Conservation (phyloP, 2,329 filamentous ascomycete genomes). For the Neonectria sp. region DNA sequence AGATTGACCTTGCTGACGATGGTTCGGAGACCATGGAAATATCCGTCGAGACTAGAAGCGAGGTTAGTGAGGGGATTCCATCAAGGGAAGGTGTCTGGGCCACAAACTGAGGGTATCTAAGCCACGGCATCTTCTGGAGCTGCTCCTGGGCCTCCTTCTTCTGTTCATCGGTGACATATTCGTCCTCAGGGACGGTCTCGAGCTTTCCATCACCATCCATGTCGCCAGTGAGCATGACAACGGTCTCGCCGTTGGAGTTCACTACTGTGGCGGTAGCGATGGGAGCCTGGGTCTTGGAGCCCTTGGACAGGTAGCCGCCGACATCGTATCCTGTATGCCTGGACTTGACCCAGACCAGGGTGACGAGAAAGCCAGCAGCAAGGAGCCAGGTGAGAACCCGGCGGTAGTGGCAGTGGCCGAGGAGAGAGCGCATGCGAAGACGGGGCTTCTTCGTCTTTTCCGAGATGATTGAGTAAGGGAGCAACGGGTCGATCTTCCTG, state of each 20-base stretch:
- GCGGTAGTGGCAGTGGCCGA: slow-evolving; percentile 68
- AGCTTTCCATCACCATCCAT: slow-evolving; percentile 48
- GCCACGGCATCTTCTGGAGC: slow-evolving; percentile 56
- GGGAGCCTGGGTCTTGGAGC: slow-evolving; percentile 42
- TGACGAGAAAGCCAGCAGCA: slow-evolving; percentile 58
- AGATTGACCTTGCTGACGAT: slow-evolving; percentile 76
- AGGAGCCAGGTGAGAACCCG: slow-evolving; percentile 67
- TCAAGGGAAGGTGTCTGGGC: neutral
- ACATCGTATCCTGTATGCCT: slow-evolving; percentile 46
- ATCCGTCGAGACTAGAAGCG: slow-evolving; percentile 78
- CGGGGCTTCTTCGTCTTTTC: slow-evolving; percentile 54
- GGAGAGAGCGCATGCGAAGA: slow-evolving; percentile 60
- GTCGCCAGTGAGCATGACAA: slow-evolving; percentile 48
- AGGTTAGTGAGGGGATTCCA: slow-evolving; percentile 32
- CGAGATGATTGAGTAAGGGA: slow-evolving; percentile 51
- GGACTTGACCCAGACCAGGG: slow-evolving; percentile 57
- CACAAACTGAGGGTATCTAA: slow-evolving; percentile 57
- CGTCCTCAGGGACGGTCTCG: slow-evolving; percentile 43
- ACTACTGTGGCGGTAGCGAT: slow-evolving; percentile 47
- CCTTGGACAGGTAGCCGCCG: slow-evolving; percentile 39
- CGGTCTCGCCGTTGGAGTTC: slow-evolving; percentile 46
- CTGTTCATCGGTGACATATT: slow-evolving; percentile 49
- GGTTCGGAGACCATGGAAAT: slow-evolving; percentile 83
- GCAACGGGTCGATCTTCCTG: slow-evolving; percentile 52
- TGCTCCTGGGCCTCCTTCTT: slow-evolving; percentile 50